Evolutionary conservation across 139 green algal species (phyloP).

Genomic region (Closterium sp.): DNA sequence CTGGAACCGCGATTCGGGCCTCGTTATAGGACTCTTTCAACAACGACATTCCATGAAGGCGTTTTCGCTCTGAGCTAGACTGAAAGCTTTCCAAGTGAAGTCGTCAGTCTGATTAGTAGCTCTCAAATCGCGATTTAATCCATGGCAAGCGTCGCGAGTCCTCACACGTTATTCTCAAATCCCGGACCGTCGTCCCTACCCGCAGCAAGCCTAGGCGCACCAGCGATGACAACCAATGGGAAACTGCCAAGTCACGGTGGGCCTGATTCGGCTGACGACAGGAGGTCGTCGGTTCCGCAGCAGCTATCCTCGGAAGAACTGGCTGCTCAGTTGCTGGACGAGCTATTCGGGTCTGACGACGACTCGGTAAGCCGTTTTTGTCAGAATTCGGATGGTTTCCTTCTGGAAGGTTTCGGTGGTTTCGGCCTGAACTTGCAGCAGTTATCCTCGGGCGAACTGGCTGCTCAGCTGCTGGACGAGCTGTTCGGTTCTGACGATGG

Average conservation of each 20-base stretch:
- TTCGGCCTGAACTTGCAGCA: neutral
- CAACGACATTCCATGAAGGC: neutral
- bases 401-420: neutral
- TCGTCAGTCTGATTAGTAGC: neutral
- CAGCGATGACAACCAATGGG: neutral
- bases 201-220: neutral
- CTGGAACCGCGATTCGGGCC: neutral
- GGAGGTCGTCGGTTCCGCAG: neutral
- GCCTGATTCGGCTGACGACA: neutral
- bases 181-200: neutral
- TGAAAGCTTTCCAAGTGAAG: neutral
- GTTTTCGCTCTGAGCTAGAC: neutral
- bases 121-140: neutral
- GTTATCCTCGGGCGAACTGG: neutral
- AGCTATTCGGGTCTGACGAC: slow-evolving; percentile 2
- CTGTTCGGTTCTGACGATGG: neutral
- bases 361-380: neutral
- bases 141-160: neutral
- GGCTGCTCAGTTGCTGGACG: neutral
- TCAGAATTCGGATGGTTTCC: neutral
- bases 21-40: neutral
- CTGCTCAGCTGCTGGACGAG: neutral
- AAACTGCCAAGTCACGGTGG: neutral
- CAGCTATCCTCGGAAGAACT: neutral
- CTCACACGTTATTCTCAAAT: neutral